Percentiles rank a stretch among this genome's conserved stretches.
Evolutionary conservation across 192 early-diverging fungal genomes (phyloP).

Genomic region (Paraglomus occultum): DNA sequence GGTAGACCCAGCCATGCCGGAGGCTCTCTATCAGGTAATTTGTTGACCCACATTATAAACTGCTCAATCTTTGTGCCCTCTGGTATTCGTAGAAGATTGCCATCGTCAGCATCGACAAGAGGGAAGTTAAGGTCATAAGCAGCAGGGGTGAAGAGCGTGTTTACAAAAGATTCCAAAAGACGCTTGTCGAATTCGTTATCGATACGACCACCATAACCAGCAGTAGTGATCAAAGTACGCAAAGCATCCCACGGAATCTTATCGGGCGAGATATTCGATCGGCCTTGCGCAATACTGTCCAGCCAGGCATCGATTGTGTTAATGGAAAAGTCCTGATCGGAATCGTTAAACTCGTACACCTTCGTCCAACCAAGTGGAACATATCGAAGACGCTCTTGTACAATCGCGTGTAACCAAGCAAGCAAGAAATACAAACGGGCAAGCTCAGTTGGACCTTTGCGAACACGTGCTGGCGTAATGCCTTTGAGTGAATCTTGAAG

Average conservation of each 20-base stretch:
- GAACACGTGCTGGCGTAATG: slow-evolving; percentile 52
- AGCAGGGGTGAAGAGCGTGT: slow-evolving; percentile 71
- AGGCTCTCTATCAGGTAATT: slow-evolving; percentile 87
- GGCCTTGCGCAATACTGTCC: slow-evolving; percentile 71
- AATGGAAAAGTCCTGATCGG: slow-evolving; percentile 91
- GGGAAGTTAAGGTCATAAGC: slow-evolving; percentile 81
- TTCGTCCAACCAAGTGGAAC: slow-evolving; percentile 98
- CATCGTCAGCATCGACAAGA: slow-evolving; percentile 54
- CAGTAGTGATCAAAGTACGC: slow-evolving; percentile 76
- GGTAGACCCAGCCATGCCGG: slow-evolving; percentile 98
- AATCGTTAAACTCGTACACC: slow-evolving; percentile 97
- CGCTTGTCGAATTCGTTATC: slow-evolving; percentile 90
- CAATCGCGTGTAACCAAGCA: slow-evolving; percentile 95
- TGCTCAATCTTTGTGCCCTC: slow-evolving; percentile 84
- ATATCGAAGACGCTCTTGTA: slow-evolving; percentile 95
- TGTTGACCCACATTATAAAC: slow-evolving; percentile 86
- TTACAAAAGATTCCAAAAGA: slow-evolving; percentile 84
- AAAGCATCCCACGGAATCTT: slow-evolving; percentile 97
- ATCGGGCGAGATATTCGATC: slow-evolving; percentile 88
- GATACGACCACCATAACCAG: slow-evolving; percentile 96
- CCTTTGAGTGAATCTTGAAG: slow-evolving; percentile 76
- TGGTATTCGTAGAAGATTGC: slow-evolving; percentile 62
- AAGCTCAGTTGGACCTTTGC: slow-evolving; percentile 81
- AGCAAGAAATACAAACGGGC: slow-evolving; percentile 90
- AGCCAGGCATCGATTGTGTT: slow-evolving; percentile 91